Base-by-base conservation (phyloP, 2,329 filamentous ascomycete species). In the Claviceps humidiphila region DNA sequence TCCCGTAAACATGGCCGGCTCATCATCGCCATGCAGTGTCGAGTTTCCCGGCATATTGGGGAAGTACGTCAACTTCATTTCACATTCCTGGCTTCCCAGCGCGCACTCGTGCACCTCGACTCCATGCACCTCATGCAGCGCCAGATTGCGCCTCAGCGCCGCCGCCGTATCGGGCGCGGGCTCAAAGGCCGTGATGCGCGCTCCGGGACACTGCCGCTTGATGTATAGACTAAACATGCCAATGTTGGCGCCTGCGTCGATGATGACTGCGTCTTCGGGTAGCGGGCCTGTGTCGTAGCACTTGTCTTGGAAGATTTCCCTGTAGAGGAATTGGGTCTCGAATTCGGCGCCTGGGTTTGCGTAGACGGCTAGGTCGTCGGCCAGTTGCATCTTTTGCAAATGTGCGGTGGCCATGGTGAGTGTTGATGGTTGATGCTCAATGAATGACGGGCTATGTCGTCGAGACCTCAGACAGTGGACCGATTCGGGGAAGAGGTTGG, bases 201-300 rank as follows among this genome's bases (percentile, higher is more conserved):
- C 51, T 2, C 17, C 38, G 1, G 61, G 61, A 41, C 61, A 59
- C 47, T 58, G 57, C 8, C 49, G 17, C 53, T 61, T 63, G 53
- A 59, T 60, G 53, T 58, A 63, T 1, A 62, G 24, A 26, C 52
- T 55, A 52, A 63, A 63, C 24, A 63, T 42, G 41, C 61, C 61
- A 34, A 63, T 60, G 50, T 63, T 59, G 44, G 58, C 61, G 17
- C 61, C 61, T n/a, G 53, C 59, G 39, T 62, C 60, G 39, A 63
- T 47, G 11, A 60, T 53, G 44, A 59, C 54, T 11, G 57, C 51
- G 2, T 55, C 51, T 4, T 50, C 24, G 1, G 58, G 49, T 5
- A 60, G 49, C 11, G 52, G 2, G 2, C 50, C 40, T 7, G 55
- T 47, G 34, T 60, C 57, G 51, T 61, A 61, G 52, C 57, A 60